Evolutionary conservation across 257 asterid species (phyloP).

Genomic region (Handroanthus guayacan): DNA sequence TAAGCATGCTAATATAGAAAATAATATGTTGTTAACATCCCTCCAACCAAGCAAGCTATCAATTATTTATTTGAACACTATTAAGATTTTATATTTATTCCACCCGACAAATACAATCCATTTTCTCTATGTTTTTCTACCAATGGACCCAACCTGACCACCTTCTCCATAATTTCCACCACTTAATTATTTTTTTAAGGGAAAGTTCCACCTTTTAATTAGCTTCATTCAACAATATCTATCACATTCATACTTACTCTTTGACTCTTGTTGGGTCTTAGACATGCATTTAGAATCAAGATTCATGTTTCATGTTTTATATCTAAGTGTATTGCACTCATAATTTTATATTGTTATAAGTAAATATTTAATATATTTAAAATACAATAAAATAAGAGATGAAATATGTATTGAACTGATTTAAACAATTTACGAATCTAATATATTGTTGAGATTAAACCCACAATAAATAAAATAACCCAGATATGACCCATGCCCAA

Average conservation of each 20-base stretch:
- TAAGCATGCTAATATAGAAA: neutral
- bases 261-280: too few species aligned
- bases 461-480: too few species aligned
- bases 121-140: neutral
- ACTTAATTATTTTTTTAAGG: neutral
- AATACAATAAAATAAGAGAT: too few species aligned
- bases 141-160: neutral
- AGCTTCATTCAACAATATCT: neutral
- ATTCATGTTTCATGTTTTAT: too few species aligned
- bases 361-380: too few species aligned
- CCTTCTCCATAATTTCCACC: neutral
- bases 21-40: neutral
- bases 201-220: neutral
- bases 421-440: too few species aligned
- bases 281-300: too few species aligned
- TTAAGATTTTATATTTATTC: neutral
- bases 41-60: neutral
- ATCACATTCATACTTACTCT: neutral
- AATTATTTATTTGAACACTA: neutral
- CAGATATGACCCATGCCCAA: too few species aligned
- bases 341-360: too few species aligned
- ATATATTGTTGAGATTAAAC: too few species aligned
- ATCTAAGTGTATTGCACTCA: too few species aligned
- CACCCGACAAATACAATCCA: neutral
- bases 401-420: too few species aligned